Evolutionary conservation across 148 eudicot genomes (phyloP).

Genomic region (Oxyria digyna): DNA sequence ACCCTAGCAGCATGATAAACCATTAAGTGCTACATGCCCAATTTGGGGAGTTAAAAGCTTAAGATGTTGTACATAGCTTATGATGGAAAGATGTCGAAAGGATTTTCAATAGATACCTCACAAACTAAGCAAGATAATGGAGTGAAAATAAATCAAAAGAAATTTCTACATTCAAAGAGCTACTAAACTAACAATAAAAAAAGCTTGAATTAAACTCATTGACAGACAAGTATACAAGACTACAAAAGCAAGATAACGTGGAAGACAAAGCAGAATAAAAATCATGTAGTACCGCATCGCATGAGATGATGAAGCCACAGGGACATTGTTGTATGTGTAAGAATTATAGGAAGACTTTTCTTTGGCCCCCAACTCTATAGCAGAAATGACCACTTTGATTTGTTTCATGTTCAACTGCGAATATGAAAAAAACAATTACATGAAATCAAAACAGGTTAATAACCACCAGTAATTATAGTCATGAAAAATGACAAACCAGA

Average conservation of each 20-base stretch:
- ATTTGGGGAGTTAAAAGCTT: too few species aligned
- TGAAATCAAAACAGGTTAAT: not conserved
- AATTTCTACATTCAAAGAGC: not conserved
- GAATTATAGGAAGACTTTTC: constrained; percentile 59
- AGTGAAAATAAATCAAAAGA: not conserved
- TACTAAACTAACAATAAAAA: not conserved
- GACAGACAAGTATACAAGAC: not conserved
- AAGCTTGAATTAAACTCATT: not conserved
- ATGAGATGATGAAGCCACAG: constrained; percentile 43
- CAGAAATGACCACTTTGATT: constrained; percentile 54
- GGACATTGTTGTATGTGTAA: constrained; percentile 40
- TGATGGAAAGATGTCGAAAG: not conserved
- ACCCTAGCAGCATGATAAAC: too few species aligned
- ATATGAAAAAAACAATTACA: constrained; percentile 6
- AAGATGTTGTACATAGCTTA: too few species aligned
- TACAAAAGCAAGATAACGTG: constrained; percentile 1
- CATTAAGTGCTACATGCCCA: too few species aligned
- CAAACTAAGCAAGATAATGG: not conserved
- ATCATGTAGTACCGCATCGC: constrained; percentile 26
- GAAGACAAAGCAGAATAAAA: constrained; percentile 7
- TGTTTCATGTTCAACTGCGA: constrained; percentile 40
- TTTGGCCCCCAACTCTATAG: constrained; percentile 63
- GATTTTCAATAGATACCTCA: not conserved
- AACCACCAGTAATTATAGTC: not conserved
- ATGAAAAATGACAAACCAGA: constrained; percentile 35